These are phyloP conservation scores for Penicillium nordicum DNA, from an alignment of 2,329 filamentous ascomycete genomes.

Conservation along the genomic window DNA sequence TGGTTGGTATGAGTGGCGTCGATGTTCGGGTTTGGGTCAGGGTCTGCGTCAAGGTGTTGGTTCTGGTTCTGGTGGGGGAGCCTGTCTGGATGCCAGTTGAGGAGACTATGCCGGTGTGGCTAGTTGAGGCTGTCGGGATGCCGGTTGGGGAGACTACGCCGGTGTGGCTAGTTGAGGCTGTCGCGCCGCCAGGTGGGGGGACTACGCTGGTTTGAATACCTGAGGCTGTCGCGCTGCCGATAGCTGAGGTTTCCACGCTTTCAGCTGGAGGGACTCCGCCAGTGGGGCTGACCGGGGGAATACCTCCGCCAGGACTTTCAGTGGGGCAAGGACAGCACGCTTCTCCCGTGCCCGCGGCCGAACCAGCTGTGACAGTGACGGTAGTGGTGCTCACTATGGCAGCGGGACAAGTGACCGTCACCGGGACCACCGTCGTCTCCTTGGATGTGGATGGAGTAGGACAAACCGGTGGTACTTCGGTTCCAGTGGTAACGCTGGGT, in stretches of 20 bases:
- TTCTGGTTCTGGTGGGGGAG: neutral
- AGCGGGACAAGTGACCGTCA: slow-evolving; percentile 4
- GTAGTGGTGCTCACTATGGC: slow-evolving; percentile 1
- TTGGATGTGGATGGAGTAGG: neutral
- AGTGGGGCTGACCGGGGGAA: neutral
- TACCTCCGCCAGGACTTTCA: neutral
- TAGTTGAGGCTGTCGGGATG: neutral
- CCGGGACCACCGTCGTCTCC: slow-evolving; percentile 1
- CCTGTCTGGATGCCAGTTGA: neutral
- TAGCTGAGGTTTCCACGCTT: neutral
- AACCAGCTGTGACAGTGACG: neutral
- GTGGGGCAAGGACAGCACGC: neutral
- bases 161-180: neutral
- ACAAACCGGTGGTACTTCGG: neutral
- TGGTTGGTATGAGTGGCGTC: slow-evolving; percentile 3
- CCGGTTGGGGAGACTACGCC: neutral
- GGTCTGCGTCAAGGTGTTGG: neutral
- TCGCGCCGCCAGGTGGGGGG: neutral
- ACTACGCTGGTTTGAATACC: neutral
- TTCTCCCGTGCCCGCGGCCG: neutral
- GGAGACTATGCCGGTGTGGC: neutral
- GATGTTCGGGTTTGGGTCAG: neutral
- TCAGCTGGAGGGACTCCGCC: neutral
- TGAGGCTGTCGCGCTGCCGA: neutral
- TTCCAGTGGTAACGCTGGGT: neutral